phyloP scores from a whole-genome alignment of 2,329 filamentous ascomycete species.

The Hypoxylon sp. region DNA sequence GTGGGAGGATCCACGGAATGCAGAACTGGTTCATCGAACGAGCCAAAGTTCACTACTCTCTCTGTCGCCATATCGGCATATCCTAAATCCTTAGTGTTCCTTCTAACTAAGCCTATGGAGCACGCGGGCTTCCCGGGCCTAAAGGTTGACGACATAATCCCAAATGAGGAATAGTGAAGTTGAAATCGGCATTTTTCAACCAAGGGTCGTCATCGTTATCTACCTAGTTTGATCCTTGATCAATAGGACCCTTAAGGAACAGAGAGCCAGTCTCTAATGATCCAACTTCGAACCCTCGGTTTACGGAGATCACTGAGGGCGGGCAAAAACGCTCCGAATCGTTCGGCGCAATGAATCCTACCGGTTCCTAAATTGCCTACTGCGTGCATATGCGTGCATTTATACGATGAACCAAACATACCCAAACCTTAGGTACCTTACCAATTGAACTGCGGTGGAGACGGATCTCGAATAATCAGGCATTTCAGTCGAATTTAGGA shows the following conservation, averaged over 20 bases:
- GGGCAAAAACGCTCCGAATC: conserved; percentile 6
- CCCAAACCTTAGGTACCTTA: neutral
- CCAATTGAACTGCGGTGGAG: conserved; percentile 4
- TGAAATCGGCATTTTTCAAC: conserved; percentile 7
- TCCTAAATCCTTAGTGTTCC: neutral
- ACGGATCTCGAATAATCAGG: conserved; percentile 1
- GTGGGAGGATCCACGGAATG: neutral
- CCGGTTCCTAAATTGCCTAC: conserved; percentile 1
- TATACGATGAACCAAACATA: conserved; percentile 3
- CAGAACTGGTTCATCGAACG: neutral
- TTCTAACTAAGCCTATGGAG: conserved; percentile 1
- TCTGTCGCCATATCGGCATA: neutral
- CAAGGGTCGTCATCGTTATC: conserved; percentile 1
- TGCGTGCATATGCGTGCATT: conserved; percentile 22
- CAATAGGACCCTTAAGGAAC: neutral
- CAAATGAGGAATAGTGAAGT: neutral
- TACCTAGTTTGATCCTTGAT: conserved; percentile 8
- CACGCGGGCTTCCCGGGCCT: conserved; percentile 4
- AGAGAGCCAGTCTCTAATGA: conserved; percentile 12
- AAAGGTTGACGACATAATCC: neutral
- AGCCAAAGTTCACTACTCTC: neutral
- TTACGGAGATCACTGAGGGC: conserved; percentile 4
- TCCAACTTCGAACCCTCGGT: neutral
- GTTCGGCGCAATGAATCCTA: conserved; percentile 20
- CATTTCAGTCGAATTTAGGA: neutral